These are phyloP conservation scores for Apiospora koreana DNA, from an alignment of 2,329 filamentous ascomycete species.

Conservation along the genomic window DNA sequence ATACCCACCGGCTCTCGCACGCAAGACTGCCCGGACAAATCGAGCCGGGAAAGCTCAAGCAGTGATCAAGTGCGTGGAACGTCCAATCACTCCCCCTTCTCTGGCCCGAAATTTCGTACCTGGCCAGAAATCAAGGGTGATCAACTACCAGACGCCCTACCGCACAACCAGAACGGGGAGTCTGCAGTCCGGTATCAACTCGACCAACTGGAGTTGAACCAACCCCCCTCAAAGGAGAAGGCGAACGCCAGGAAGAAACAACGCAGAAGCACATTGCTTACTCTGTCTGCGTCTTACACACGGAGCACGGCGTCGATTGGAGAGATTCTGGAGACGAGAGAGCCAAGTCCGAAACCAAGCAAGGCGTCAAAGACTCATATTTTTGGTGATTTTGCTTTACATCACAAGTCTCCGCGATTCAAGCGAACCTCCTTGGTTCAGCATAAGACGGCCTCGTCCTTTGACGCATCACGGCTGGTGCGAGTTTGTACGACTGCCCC, in stretches of 20 bases:
- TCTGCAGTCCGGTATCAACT: background rate
- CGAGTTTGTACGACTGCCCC: background rate
- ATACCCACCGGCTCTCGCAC: constrained; percentile 17
- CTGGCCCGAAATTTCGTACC: constrained; percentile 18
- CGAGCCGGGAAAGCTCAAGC: constrained; percentile 13
- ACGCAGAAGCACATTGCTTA: constrained; percentile 5
- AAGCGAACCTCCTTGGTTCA: constrained; percentile 29
- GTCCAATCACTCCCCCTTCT: constrained; percentile 28
- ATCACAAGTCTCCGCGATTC: constrained; percentile 22
- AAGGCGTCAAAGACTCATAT: constrained; percentile 18
- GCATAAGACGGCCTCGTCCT: constrained; percentile 27
- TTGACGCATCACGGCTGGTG: constrained; percentile 27
- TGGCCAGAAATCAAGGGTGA: constrained; percentile 26
- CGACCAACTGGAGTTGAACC: background rate
- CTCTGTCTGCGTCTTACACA: background rate
- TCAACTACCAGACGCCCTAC: constrained; percentile 17
- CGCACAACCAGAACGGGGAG: background rate
- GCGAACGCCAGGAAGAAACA: background rate
- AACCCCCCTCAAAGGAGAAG: background rate
- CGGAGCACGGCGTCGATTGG: background rate
- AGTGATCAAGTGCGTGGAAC: constrained; percentile 32
- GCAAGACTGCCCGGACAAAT: constrained; percentile 13
- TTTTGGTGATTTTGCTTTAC: constrained; percentile 24
- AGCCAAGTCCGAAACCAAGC: background rate
- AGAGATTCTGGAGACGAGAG: background rate